Evolutionary conservation across 495 filamentous ascomycete species (phyloP).

Genomic region (Podospora comata): DNA sequence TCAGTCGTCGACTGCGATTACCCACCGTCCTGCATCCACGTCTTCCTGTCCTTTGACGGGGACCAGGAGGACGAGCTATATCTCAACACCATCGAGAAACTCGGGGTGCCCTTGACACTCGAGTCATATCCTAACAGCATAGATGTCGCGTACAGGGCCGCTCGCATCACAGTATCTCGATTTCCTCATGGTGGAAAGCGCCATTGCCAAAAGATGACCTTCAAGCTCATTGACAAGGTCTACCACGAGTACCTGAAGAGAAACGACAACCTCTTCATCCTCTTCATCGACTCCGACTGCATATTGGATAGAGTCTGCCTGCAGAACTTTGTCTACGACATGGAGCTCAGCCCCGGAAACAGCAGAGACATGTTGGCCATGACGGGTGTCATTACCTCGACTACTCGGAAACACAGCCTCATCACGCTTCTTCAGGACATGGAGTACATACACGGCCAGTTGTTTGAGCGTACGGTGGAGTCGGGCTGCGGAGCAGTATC

Average conservation of each 20-base stretch:
- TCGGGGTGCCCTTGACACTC: constrained; percentile 77
- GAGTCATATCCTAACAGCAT: constrained; percentile 84
- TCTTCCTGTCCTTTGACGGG: constrained; percentile 96
- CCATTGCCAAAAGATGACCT: constrained; percentile 90
- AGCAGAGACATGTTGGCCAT: constrained; percentile 93
- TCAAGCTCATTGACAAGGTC: constrained; percentile 90
- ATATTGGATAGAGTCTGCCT: constrained; percentile 90
- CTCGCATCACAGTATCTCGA: constrained; percentile 84
- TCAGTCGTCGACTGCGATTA: constrained; percentile 96
- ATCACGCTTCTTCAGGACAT: constrained; percentile 95
- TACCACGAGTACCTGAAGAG: constrained; percentile 84
- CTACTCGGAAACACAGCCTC: constrained; percentile 81
- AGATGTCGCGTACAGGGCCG: constrained; percentile 78
- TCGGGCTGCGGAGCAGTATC: constrained; percentile 94
- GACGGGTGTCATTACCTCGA: constrained; percentile 97
- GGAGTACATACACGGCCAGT: constrained; percentile 96
- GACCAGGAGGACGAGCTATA: constrained; percentile 85
- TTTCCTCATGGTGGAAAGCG: constrained; percentile 94
- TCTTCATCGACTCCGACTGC: constrained; percentile 98
- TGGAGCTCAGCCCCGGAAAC: constrained; percentile 95
- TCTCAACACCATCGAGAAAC: constrained; percentile 79
- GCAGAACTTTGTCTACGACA: constrained; percentile 98
- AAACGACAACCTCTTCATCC: constrained; percentile 89
- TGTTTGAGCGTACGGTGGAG: constrained; percentile 95
- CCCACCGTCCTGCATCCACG: constrained; percentile 86